These are phyloP conservation scores for Pythium aquatile DNA, from an alignment of 352 stramenopile genomes.

Conservation along the genomic window DNA sequence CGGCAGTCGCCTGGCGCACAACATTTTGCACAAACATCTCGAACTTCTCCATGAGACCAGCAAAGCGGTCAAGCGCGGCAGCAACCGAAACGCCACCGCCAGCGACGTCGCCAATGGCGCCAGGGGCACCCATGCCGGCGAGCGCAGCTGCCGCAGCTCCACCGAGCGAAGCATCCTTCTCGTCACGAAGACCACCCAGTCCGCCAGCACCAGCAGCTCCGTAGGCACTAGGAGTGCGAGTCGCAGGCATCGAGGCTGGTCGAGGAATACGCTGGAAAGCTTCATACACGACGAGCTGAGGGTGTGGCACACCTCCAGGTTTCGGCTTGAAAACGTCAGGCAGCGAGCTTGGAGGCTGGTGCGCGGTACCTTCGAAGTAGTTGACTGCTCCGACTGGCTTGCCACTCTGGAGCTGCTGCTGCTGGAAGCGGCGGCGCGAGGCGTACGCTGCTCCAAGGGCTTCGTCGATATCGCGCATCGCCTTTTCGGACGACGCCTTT, in stretches of 20 bases:
- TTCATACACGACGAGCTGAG: conserved; percentile 98
- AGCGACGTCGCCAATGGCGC: conserved; percentile 11
- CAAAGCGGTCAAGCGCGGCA: conserved; percentile 78
- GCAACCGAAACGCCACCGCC: conserved; percentile 60
- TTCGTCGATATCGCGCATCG: conserved; percentile 98
- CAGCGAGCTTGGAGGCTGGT: conserved; percentile 75
- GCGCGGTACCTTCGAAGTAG: conserved; percentile 72
- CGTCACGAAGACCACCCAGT: conserved; percentile 22
- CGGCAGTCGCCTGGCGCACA: conserved; percentile 62
- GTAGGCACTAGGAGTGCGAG: conserved; percentile 41
- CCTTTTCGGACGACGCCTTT: conserved; percentile 99
- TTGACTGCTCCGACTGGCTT: conserved; percentile 70
- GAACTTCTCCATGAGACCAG: conserved; percentile 82
- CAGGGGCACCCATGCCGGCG: conserved; percentile 12
- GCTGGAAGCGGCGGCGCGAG: conserved; percentile 79
- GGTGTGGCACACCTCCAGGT: conserved; percentile 85
- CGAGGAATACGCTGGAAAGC: conserved; percentile 95
- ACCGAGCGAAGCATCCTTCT: conserved; percentile 36
- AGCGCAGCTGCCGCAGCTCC: conserved; percentile 23
- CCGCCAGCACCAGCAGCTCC: conserved; percentile 22
- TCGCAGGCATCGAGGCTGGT: conserved; percentile 86
- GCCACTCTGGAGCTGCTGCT: conserved; percentile 80
- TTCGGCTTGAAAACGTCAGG: conserved; percentile 95
- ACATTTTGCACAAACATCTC: conserved; percentile 88
- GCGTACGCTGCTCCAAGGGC: conserved; percentile 86